phyloP scores from a whole-genome alignment of 1,139 yeast genomes.

The Nadsonia commutata region DNA sequence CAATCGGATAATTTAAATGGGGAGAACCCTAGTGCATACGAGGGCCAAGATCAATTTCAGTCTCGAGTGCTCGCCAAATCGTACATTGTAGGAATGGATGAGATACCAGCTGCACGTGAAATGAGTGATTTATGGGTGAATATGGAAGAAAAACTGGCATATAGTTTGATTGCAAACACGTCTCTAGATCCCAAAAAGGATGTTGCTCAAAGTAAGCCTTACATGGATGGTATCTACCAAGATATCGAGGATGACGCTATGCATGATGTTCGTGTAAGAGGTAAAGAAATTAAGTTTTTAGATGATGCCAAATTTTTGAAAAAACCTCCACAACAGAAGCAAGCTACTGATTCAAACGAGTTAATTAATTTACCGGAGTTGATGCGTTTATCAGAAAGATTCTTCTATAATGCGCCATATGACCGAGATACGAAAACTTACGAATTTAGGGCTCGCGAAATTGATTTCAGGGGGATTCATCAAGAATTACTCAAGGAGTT shows the following conservation, averaged over 20 bases:
- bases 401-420: neutral
- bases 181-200: no score
- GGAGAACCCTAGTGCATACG: neutral
- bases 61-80: constrained; percentile 8
- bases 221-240: neutral
- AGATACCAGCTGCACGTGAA: constrained; percentile 41
- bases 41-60: neutral
- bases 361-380: neutral
- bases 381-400: neutral
- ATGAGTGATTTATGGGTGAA: constrained; percentile 33
- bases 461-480: neutral
- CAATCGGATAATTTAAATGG: neutral
- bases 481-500: neutral
- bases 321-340: neutral
- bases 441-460: neutral
- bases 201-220: neutral
- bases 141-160: constrained; percentile 37
- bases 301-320: no score
- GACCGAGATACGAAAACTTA: neutral
- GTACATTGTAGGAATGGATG: constrained; percentile 23
- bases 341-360: no score
- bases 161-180: no score
- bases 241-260: neutral
- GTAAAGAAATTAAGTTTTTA: no score
- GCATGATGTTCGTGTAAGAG: no score